Evolutionary conservation across 495 filamentous ascomycete species (phyloP), one percentile per base, ranked within the genome.

Genomic region (Lichina pygmaea): DNA sequence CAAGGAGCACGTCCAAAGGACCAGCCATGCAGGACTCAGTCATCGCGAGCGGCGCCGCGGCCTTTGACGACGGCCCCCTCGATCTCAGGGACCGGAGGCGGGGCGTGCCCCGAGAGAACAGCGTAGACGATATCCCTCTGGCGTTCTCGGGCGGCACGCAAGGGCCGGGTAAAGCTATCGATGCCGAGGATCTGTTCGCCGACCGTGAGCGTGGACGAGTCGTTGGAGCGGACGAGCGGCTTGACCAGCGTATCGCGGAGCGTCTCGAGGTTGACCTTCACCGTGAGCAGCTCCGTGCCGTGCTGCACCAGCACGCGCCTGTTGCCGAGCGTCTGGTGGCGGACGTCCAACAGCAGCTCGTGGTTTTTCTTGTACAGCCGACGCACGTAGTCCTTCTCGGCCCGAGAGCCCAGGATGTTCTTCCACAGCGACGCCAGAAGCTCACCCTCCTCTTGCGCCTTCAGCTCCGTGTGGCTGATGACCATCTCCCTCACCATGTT

Each of bases 281-380:
- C 64, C 6, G 73, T 75, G 7, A 81, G 59, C 7, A 93, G 67
- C 40, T 79, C 77, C 24, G 74, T 70, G 52, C 86, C 85, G 53
- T 93, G 82, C 44, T 85, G 79, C 31, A 84, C 70, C 2, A 93
- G 64, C 8, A 86, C 68, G 36, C 72, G 72, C 53, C 91, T 91
- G 59, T 92, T 91, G n/a, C 70, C 66, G 10, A 86, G 74, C 9
- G 85, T 93, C 52, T 75, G 78, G 31, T 75, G 70, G 46, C 82
- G 73, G 41, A 93, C 77, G 49, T 75, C 78, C 30, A 66, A 66
- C 31, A 93, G 73, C 2, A 80, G 63, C 34, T 70, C 62, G 45
- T 76, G 75, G 61, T 93, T 93, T 58, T 78, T 77, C 55, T 93
- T 82, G 59, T 80, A 93, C 58, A 93, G 93, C 58, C 71, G 72